A percentile compares a stretch with the other conserved stretches of the same genome.
Evolutionary conservation across 1,139 yeast species (phyloP).

Genomic region (Zhuliangozyma blackwelliae): DNA sequence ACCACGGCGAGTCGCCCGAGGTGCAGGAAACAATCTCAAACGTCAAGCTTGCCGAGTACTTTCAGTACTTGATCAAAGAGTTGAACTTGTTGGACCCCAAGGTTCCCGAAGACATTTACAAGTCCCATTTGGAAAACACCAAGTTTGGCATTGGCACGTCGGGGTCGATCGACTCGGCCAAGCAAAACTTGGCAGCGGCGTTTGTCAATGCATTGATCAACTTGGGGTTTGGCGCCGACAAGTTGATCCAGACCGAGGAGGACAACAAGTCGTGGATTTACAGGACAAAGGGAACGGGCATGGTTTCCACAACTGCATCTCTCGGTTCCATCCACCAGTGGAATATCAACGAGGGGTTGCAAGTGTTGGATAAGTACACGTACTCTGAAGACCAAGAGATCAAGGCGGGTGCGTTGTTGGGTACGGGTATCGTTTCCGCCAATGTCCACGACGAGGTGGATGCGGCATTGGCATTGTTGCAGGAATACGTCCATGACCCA

Average conservation of each 20-base stretch:
- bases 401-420: conserved; percentile 94
- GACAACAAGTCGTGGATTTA: conserved; percentile 82
- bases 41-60: conserved; percentile 73
- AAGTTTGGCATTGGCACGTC: conserved; percentile 54
- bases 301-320: conserved; percentile 92
- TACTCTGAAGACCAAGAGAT: conserved; percentile 83
- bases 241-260: conserved; percentile 68
- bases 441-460: conserved; percentile 96
- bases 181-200: conserved; percentile 91
- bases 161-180: conserved; percentile 84
- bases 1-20: conserved; percentile 61
- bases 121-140: conserved; percentile 78
- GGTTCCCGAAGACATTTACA: conserved; percentile 92
- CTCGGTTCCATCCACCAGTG: conserved; percentile 88
- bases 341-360: conserved; percentile 88
- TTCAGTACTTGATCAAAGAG: conserved; percentile 75
- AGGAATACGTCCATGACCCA: conserved; percentile 64
- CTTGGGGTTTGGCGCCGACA: conserved; percentile 86
- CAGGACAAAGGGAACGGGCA: conserved; percentile 88
- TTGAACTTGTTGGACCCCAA: conserved; percentile 84
- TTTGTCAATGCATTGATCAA: conserved; percentile 91
- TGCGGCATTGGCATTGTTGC: conserved; percentile 81
- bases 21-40: conserved; percentile 87
- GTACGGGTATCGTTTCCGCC: conserved; percentile 91
- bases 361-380: conserved; percentile 81